A percentile compares a stretch with the other conserved stretches of the same genome.
These are phyloP conservation scores for Colletotrichum sp. DNA, from an alignment of 2,329 filamentous ascomycete genomes.

Conservation along the genomic window DNA sequence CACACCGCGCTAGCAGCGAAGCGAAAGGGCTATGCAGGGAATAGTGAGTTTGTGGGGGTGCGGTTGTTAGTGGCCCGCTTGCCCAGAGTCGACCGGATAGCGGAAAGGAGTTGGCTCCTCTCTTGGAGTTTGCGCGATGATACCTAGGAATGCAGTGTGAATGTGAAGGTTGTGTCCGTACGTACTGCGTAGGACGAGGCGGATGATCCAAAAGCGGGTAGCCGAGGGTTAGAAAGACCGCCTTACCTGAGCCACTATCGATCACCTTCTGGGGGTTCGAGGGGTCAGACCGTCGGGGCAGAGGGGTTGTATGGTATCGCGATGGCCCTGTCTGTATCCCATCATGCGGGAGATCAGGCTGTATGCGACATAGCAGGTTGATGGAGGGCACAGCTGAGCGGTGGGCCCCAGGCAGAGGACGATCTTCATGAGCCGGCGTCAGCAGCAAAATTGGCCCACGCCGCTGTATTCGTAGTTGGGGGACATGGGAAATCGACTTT, in stretches of 20 bases:
- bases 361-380: not conserved
- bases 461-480: not conserved
- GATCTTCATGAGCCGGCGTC: conserved; percentile 12
- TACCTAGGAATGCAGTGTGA: not conserved
- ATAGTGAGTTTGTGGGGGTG: conserved; percentile 4
- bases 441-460: not conserved
- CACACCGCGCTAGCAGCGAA: not conserved
- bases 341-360: not conserved
- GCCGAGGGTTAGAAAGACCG: conserved; percentile 2
- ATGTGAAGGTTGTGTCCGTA: not conserved
- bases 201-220: conserved; percentile 7
- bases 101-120: conserved; percentile 12
- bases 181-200: not conserved
- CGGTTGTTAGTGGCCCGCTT: not conserved
- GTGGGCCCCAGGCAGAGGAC: not conserved
- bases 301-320: not conserved
- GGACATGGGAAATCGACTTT: conserved; percentile 10
- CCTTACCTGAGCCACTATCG: not conserved
- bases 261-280: not conserved
- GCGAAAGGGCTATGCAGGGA: not conserved
- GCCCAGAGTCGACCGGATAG: conserved; percentile 1
- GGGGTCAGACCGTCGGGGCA: not conserved
- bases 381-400: not conserved
- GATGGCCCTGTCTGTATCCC: not conserved
- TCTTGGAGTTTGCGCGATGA: conserved; percentile 8